Evolutionary conservation across 345 rosid genomes (phyloP).

Genomic region (Passiflora organensis): DNA sequence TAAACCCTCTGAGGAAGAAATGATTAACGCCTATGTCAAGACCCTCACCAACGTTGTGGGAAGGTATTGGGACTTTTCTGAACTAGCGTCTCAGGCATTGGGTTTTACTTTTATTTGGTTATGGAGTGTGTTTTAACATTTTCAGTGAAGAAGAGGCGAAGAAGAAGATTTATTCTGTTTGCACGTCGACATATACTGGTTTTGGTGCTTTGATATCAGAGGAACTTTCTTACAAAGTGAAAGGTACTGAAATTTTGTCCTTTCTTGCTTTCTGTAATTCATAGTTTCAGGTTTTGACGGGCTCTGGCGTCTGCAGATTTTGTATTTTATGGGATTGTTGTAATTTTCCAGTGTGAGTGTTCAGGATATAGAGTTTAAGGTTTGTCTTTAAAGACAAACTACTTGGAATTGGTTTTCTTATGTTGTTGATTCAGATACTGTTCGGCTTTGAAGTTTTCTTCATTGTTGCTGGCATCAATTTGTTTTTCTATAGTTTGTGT

Average conservation of each 20-base stretch:
- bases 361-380: background rate
- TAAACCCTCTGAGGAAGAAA: slow-evolving; percentile 76
- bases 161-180: slow-evolving; percentile 94
- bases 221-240: slow-evolving; percentile 83
- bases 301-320: background rate
- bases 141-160: slow-evolving; percentile 93
- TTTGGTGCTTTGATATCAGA: slow-evolving; percentile 92
- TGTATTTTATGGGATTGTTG: background rate
- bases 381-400: background rate
- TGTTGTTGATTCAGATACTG: background rate
- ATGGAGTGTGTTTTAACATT: slow-evolving; percentile 8
- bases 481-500: too few species aligned
- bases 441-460: too few species aligned
- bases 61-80: slow-evolving; percentile 29
- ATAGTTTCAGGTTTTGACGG: background rate
- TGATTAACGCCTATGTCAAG: slow-evolving; percentile 73
- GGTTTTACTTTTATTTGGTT: background rate
- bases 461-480: too few species aligned
- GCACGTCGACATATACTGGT: slow-evolving; percentile 80
- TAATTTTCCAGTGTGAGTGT: background rate
- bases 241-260: slow-evolving; percentile 49
- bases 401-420: background rate
- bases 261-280: background rate
- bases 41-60: slow-evolving; percentile 73
- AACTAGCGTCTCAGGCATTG: background rate